Conservation (phyloP, 495 filamentous ascomycete species). For the Penicillium fimorum region DNA sequence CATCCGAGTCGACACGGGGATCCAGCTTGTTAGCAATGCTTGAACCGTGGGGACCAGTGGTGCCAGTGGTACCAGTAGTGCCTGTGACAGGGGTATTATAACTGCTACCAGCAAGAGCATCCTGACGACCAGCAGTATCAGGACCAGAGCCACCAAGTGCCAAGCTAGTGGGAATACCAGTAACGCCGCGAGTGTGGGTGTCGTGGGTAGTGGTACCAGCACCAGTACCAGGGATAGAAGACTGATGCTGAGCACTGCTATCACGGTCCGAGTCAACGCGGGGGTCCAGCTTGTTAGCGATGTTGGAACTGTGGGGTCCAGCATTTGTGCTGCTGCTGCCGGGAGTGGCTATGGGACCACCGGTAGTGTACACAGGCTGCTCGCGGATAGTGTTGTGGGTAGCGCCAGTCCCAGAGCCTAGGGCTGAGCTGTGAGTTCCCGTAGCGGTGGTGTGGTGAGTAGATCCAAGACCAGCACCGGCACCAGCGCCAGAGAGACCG, state of each 20-base stretch:
- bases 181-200: neutral
- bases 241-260: neutral
- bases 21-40: constrained; percentile 46
- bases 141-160: neutral
- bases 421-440: neutral
- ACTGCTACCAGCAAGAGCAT: constrained; percentile 1
- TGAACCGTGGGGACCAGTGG: constrained; percentile 31
- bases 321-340: constrained; percentile 1
- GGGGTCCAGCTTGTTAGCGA: constrained; percentile 10
- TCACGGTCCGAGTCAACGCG: constrained; percentile 10
- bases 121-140: neutral
- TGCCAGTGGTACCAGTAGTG: neutral
- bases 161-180: neutral
- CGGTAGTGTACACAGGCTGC: too few relatives aligned
- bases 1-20: constrained; percentile 42
- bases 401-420: neutral
- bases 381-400: neutral
- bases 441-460: neutral
- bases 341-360: neutral
- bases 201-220: neutral
- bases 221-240: neutral
- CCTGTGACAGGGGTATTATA: constrained; percentile 1
- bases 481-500: neutral
- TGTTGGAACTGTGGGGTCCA: constrained; percentile 1
- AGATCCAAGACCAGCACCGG: neutral